phyloP scores from a whole-genome alignment of 1,139 yeast genomes.

The Candida frijolesensis region DNA sequence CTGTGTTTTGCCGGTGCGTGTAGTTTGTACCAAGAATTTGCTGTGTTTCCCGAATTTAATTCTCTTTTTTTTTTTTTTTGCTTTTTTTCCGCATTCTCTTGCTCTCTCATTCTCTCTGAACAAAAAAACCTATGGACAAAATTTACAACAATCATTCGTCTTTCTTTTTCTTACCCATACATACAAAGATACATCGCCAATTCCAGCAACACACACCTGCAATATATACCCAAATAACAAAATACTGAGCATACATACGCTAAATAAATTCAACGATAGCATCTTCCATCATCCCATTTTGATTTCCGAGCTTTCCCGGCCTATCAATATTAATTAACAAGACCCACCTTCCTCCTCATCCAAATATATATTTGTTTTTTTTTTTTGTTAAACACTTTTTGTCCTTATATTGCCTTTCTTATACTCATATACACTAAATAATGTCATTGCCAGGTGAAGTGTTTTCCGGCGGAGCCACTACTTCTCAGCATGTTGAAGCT shows the following conservation, averaged over 20 bases:
- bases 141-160: constrained; percentile 4
- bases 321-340: not conserved
- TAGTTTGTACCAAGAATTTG: not conserved
- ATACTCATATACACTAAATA: not conserved
- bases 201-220: not conserved
- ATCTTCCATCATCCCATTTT: not conserved
- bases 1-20: not conserved
- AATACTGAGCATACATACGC: too few species aligned
- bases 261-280: not conserved
- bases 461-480: constrained; percentile 52
- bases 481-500: constrained; percentile 68
- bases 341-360: not conserved
- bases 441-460: constrained; percentile 34
- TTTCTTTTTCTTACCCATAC: not conserved
- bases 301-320: not conserved
- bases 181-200: not conserved
- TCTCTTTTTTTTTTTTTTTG: not conserved
- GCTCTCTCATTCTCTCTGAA: not conserved
- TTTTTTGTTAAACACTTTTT: not conserved
- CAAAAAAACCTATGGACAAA: not conserved
- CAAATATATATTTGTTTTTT: not conserved
- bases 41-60: constrained; percentile 63
- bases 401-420: not conserved
- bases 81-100: constrained; percentile 1
- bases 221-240: not conserved